Conservation (phyloP, 176 grass and related monocot genomes). For the Cocos nucifera region DNA sequence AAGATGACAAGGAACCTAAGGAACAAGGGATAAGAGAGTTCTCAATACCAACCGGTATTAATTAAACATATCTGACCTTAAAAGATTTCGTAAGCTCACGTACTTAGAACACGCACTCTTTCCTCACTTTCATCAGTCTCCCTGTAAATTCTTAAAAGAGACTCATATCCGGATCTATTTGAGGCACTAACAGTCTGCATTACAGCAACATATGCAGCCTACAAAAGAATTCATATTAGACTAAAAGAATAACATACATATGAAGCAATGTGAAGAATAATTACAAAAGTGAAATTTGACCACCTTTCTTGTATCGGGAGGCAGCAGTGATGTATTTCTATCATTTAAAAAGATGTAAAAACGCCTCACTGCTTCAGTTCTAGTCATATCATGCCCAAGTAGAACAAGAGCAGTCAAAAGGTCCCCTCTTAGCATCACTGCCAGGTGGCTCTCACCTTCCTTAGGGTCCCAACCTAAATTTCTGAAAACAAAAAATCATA, state of each 20-base stretch:
- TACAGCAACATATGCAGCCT: conserved; percentile 73
- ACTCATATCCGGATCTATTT: conserved; percentile 61
- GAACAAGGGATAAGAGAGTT: conserved; percentile 20
- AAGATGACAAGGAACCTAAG: conserved; percentile 36
- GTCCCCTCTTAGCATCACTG: conserved; percentile 61
- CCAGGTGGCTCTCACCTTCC: conserved; percentile 49
- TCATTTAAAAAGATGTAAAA: conserved; percentile 51
- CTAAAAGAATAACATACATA: too few relatives aligned
- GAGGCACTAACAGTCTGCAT: conserved; percentile 56
- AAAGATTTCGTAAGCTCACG: neutral
- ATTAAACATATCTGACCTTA: too few relatives aligned
- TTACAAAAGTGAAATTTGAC: conserved; percentile 15
- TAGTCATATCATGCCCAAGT: conserved; percentile 53
- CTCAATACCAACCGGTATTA: too few relatives aligned
- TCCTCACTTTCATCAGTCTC: conserved; percentile 51
- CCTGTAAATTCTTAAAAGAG: conserved; percentile 65
- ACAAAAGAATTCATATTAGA: conserved; percentile 21
- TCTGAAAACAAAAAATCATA: conserved; percentile 25
- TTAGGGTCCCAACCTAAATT: conserved; percentile 84
- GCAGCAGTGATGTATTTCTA: conserved; percentile 49
- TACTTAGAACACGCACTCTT: conserved; percentile 51
- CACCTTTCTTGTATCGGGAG: conserved; percentile 77
- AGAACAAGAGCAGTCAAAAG: conserved; percentile 60
- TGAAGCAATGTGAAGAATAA: conserved; percentile 5
- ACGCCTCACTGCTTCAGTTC: conserved; percentile 61